Conservation (phyloP, 2,329 filamentous ascomycete genomes). For the Parascedosporium putredinis region DNA sequence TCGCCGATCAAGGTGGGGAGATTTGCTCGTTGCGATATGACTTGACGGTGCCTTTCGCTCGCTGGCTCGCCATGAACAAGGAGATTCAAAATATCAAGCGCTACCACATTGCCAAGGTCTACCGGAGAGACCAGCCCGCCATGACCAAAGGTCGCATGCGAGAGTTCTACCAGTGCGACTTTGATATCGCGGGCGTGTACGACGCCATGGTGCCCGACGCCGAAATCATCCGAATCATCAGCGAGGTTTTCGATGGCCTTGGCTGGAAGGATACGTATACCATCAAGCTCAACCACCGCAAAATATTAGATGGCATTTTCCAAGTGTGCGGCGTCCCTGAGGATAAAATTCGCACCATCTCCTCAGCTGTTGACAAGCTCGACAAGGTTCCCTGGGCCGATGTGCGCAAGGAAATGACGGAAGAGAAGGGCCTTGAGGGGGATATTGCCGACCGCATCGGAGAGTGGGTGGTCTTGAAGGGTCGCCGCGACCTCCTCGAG, state of each 20-base stretch:
- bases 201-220: slow-evolving; percentile 89
- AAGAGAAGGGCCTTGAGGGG: slow-evolving; percentile 72
- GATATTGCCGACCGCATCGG: slow-evolving; percentile 81
- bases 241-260: slow-evolving; percentile 14
- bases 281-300: slow-evolving; percentile 87
- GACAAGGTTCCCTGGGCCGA: slow-evolving; percentile 74
- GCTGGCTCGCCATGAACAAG: slow-evolving; percentile 87
- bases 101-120: slow-evolving; percentile 90
- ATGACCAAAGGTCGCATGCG: slow-evolving; percentile 89
- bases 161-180: slow-evolving; percentile 96
- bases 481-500: slow-evolving; percentile 62
- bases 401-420: slow-evolving; percentile 85
- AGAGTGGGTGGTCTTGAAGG: slow-evolving; percentile 70
- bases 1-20: slow-evolving; percentile 81
- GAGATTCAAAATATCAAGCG: slow-evolving; percentile 76
- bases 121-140: slow-evolving; percentile 37
- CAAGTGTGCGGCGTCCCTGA: slow-evolving; percentile 79
- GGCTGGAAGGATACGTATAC: slow-evolving; percentile 50
- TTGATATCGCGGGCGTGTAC: slow-evolving; percentile 82
- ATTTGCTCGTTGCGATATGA: slow-evolving; percentile 67
- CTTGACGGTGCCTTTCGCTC: slow-evolving; percentile 79
- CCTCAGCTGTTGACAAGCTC: slow-evolving; percentile 88
- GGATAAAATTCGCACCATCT: slow-evolving; percentile 82
- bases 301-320: slow-evolving; percentile 88
- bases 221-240: slow-evolving; percentile 78